Base-by-base conservation (phyloP, 2,329 filamentous ascomycete species). In the Tolypocladium inflatum region DNA sequence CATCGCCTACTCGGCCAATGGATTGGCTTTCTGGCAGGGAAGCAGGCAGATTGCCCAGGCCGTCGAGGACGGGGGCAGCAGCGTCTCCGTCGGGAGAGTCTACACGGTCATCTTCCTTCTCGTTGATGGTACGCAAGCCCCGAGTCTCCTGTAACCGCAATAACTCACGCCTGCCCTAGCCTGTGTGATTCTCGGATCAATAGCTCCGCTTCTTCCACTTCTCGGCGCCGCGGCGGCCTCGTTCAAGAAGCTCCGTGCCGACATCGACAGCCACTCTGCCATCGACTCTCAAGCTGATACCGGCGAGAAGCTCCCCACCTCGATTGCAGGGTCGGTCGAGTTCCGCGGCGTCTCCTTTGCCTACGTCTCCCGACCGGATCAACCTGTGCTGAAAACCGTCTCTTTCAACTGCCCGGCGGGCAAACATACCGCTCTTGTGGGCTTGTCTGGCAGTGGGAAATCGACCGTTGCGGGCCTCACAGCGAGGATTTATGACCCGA, bases 21-120 rank as follows among this genome's bases (percentile, higher is more conserved):
- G 83, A 1, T 73, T 89, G 17, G 83, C 85, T 0, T 88, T 87
- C 65, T 89, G 84, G 83, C 80, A 87, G 67, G 86, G 85, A 54
- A 85, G 82, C 61, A 76, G 73, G 41, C 78, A 78, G 55, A 78
- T 79, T 62, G 73, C 74, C 19, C 67, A 72, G 8, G 67, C 74
- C 2, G 69, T 74, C 9, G 67, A 69, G 4, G 71, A 72, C 4
- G 66, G 68, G 26, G 65, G 65, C 1, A 61, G 66, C 33, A 70
- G 69, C 21, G 66, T 71, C 5, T 74, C 74, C 0, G 72, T 79
- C 10, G 76, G 78, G 42, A 68, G 73, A n/a, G 75, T 84, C 19
- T 87, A 86, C 63, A 85, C 83, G 0, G 84, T 86, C 37, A 82
- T 87, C 15, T 84, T 87, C 56, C 73, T 87, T 37, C 80, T 87